Conservation (phyloP, 352 stramenopile genomes). For the Globisporangium radiosum region DNA sequence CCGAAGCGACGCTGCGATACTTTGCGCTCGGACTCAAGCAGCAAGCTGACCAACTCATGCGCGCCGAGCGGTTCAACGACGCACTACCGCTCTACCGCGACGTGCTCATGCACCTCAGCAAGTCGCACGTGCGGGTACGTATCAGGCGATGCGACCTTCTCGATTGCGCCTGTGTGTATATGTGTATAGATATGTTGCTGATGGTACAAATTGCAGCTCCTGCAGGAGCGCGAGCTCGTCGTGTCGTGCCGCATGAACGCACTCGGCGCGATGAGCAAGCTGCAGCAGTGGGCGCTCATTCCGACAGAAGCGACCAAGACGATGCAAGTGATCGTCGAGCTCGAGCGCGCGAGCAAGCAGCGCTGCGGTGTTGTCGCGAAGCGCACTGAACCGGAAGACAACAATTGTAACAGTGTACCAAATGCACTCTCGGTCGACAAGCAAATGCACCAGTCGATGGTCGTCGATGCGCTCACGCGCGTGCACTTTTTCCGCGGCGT, state of each 20-base stretch:
- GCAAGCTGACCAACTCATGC: conserved; percentile 58
- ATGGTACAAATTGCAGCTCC: conserved; percentile 17
- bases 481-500: conserved; percentile 62
- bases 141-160: no score
- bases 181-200: neutral
- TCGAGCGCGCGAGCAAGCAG: conserved; percentile 23
- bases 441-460: neutral
- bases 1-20: conserved; percentile 31
- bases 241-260: conserved; percentile 71
- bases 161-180: neutral
- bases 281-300: conserved; percentile 44
- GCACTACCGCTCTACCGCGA: conserved; percentile 59
- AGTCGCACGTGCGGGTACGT: conserved; percentile 50
- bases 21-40: conserved; percentile 48
- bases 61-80: conserved; percentile 36
- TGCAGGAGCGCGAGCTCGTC: conserved; percentile 43
- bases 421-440: neutral
- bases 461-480: conserved; percentile 26
- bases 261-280: conserved; percentile 47
- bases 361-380: neutral
- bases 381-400: conserved; percentile 1
- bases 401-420: conserved; percentile 9
- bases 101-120: conserved; percentile 64
- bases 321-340: conserved; percentile 37
- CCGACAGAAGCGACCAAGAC: conserved; percentile 37